Evolutionary conservation across 305 asterid genomes (phyloP).

Genomic region (Fraxinus sp.): DNA sequence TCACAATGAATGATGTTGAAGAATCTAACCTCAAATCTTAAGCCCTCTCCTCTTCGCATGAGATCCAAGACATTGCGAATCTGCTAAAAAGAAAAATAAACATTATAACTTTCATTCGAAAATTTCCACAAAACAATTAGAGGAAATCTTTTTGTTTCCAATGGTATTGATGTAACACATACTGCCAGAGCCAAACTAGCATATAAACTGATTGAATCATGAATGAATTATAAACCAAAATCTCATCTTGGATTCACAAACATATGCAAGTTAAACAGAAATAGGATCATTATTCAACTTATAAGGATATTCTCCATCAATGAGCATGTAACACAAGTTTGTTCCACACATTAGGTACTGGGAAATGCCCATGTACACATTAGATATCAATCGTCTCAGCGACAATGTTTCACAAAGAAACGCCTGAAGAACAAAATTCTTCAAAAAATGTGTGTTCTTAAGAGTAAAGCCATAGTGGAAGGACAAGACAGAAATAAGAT

Average conservation of each 20-base stretch:
- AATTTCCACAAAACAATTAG: neutral
- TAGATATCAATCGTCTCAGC: neutral
- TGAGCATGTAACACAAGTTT: neutral
- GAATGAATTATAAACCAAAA: neutral
- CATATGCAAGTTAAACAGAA: neutral
- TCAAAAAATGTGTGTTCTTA: neutral
- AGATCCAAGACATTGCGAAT: constrained; percentile 81
- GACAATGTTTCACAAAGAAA: neutral
- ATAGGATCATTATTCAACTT: neutral
- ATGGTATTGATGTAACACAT: neutral
- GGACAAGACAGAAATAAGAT: neutral
- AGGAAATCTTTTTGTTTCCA: neutral
- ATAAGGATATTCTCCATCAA: neutral
- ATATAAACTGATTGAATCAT: neutral
- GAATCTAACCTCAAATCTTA: constrained; percentile 70
- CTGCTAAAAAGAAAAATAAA: constrained; percentile 39
- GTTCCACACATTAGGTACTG: neutral
- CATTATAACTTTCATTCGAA: neutral
- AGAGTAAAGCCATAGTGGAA: neutral
- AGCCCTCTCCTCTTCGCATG: constrained; percentile 79
- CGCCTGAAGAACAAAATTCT: neutral
- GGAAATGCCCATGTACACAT: neutral
- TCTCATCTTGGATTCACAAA: neutral
- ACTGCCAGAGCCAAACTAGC: constrained; percentile 5
- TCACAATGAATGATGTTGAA: neutral